Evolutionary conservation across 1,284 basidiomycete species (phyloP).

Genomic region (Ceratobasidium sp.): DNA sequence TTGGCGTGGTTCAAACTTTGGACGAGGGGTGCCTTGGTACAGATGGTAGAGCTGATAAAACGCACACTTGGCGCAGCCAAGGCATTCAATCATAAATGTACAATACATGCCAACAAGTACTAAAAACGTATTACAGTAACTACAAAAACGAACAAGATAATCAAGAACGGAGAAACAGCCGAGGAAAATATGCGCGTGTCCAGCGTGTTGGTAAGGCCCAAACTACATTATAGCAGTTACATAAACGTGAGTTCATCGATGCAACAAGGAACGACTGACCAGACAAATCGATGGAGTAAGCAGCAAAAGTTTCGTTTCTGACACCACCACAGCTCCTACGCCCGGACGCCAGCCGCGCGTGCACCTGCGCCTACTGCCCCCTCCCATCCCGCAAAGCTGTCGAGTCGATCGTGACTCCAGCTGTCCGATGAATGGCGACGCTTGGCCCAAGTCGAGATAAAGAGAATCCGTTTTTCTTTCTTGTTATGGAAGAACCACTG

Average conservation of each 20-base stretch:
- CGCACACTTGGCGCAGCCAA: neutral
- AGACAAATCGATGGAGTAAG: slow-evolving; percentile 18
- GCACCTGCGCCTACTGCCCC: slow-evolving; percentile 78
- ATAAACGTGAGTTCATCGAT: slow-evolving; percentile 40
- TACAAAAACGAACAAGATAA: neutral
- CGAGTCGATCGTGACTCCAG: slow-evolving; percentile 51
- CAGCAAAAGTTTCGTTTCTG: neutral
- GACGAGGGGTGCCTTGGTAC: no score
- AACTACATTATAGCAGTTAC: slow-evolving; percentile 9
- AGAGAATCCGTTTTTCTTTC: slow-evolving; percentile 92
- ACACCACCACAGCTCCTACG: slow-evolving; percentile 2
- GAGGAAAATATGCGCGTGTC: neutral
- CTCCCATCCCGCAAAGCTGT: slow-evolving; percentile 80
- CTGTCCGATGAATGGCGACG: slow-evolving; percentile 51
- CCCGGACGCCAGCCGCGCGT: slow-evolving; percentile 69
- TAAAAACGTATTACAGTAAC: neutral
- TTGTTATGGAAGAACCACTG: slow-evolving; percentile 98
- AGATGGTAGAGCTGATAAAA: no score
- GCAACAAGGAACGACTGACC: neutral
- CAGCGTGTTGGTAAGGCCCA: neutral
- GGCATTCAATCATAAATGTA: neutral
- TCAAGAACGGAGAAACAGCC: neutral
- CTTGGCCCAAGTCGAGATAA: slow-evolving; percentile 93
- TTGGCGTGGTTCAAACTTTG: no score
- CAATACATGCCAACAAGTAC: neutral